phyloP scores from a whole-genome alignment of 345 rosid species.

The Eutrema heterophyllum region DNA sequence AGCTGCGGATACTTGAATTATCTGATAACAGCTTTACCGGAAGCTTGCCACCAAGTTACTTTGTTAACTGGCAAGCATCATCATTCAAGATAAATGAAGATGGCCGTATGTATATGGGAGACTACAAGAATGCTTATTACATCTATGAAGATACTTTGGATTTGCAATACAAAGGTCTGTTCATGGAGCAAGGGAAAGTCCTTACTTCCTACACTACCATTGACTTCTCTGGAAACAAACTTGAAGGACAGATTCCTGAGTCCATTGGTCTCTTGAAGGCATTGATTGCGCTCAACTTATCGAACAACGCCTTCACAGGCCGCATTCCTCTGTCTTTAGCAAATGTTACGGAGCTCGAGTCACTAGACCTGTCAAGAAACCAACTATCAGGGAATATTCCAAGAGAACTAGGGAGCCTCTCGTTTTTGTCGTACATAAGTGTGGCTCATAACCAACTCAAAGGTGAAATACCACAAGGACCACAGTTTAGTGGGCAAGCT shows the following conservation, averaged over 20 bases:
- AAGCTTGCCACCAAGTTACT: no score
- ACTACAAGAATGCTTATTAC: not conserved
- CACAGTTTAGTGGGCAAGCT: no score
- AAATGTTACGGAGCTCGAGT: not conserved
- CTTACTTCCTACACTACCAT: not conserved
- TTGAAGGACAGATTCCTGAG: not conserved
- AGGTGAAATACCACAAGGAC: no score
- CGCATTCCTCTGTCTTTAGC: not conserved
- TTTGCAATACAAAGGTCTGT: slow-evolving; percentile 17
- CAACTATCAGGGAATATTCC: not conserved
- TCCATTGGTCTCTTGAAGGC: not conserved
- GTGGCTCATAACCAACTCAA: no score
- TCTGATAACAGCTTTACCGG: no score
- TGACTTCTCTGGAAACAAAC: slow-evolving; percentile 14
- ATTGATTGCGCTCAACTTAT: slow-evolving; percentile 15
- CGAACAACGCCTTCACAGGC: slow-evolving; percentile 13
- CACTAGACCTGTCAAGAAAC: slow-evolving; percentile 9
- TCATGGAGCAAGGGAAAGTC: not conserved
- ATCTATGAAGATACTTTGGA: not conserved
- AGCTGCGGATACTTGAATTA: no score
- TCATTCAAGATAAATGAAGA: not conserved
- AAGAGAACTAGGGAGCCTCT: no score
- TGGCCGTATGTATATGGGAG: not conserved
- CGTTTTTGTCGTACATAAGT: no score
- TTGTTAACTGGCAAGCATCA: not conserved